phyloP scores from a whole-genome alignment of 805 yeast species.

The Lachancea nothofagi region DNA sequence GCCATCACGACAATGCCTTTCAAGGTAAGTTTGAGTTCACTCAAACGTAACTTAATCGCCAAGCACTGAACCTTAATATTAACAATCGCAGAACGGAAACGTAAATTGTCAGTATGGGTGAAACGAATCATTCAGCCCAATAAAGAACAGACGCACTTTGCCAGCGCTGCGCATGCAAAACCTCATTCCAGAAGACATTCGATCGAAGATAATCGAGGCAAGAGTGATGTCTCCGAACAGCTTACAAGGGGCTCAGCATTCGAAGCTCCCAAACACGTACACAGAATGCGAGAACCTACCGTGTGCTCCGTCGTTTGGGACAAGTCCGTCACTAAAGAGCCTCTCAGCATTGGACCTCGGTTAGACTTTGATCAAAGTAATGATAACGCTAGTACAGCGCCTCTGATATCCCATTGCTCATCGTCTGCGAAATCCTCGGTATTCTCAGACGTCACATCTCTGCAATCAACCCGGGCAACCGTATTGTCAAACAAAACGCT shows the following conservation, averaged over 20 bases:
- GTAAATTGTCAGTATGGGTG: conserved; percentile 31
- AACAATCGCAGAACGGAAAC: conserved; percentile 19
- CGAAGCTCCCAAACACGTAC: background rate
- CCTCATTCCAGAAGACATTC: background rate
- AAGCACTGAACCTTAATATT: background rate
- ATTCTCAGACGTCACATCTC: conserved; percentile 33
- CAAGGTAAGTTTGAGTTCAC: conserved; percentile 12
- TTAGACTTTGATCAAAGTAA: conserved; percentile 4
- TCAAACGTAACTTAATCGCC: background rate
- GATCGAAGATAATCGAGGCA: background rate
- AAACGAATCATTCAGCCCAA: conserved; percentile 29
- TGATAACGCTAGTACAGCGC: conserved; percentile 32
- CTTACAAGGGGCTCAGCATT: background rate
- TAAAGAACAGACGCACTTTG: conserved; percentile 11
- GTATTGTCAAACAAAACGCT: conserved; percentile 34
- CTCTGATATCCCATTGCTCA: conserved; percentile 33
- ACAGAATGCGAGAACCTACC: conserved; percentile 1
- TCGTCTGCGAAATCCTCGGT: conserved; percentile 31
- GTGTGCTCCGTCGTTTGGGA: conserved; percentile 5
- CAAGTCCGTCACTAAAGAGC: conserved; percentile 1
- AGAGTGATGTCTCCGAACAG: background rate
- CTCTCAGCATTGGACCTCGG: background rate
- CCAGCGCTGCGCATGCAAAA: background rate
- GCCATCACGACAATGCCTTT: conserved; percentile 19
- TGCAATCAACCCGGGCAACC: conserved; percentile 35